Evolutionary conservation across 1,284 basidiomycete species (phyloP), one percentile per base, ranked within the genome.

Genomic region (Fistulinella cinereoalba): DNA sequence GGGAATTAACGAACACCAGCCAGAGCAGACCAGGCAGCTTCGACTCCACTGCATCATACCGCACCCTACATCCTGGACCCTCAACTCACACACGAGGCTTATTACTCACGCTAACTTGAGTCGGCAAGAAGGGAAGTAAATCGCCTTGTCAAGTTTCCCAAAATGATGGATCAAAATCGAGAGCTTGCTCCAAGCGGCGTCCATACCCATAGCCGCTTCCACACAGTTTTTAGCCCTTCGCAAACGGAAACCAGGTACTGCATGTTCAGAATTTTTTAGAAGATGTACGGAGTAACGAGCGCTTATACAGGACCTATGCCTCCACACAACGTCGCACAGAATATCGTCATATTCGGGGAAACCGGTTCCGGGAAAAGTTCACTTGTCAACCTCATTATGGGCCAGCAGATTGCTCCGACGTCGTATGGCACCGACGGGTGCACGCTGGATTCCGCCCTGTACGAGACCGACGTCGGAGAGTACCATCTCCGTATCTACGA

Each of bases 311-410:
- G 15, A 32, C 19, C 25, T 19, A 60, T 64, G 61, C 18, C 49
- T 39, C 32, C 48, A 31, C 39, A 16, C 39, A 31, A 47, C 42
- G 28, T 40, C 33, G 28, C 39, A 31, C 58, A 61, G 22, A 53
- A 67, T 47, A 46, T 65, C 19, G 49, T 64, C 47, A 46, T 65
- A 44, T 55, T 68, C 24, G 45, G 59, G 32, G 53, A 69, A 48
- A 61, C 67, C 8, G 66, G 66, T 25, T 58, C 62, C 27, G 68
- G 61, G 8, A 63, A 63, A 54, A 67, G 65, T 39, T 67, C 61
- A 8, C 55, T 63, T 28, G 50, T 67, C 13, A 63, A 63, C 45
- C 61, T 63, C 44, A 67, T 67, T 37, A 34, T 63, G 15, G 56
- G 50, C 6, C 28, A 38, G n/a, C 41, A 51, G 2, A 43, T 65